phyloP scores from a whole-genome alignment of 768 basidiomycete genomes.

The Russula ochroleuca region DNA sequence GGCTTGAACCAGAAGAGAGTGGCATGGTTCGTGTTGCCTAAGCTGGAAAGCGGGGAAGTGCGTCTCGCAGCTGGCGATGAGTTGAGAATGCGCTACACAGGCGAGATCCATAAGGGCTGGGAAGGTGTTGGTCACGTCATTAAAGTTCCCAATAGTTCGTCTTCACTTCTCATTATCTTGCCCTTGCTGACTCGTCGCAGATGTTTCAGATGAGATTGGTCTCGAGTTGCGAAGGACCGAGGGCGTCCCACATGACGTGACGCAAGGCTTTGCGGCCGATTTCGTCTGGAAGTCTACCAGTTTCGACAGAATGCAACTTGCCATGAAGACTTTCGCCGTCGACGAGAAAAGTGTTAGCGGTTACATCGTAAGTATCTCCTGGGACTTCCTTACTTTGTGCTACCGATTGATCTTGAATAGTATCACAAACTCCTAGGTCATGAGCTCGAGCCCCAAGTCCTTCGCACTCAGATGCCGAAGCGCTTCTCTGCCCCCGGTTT shows the following conservation, averaged over 20 bases:
- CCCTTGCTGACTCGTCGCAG: constrained; percentile 41
- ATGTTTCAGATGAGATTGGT: constrained; percentile 97
- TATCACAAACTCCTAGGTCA: constrained; percentile 99
- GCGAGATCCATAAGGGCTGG: constrained; percentile 90
- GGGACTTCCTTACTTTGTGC: not conserved
- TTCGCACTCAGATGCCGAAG: constrained; percentile 92
- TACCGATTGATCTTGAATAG: constrained; percentile 38
- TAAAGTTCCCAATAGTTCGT: constrained; percentile 97
- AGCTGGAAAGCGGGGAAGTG: constrained; percentile 97
- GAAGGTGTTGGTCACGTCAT: constrained; percentile 98
- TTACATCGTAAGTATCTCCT: constrained; percentile 72
- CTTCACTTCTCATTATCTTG: not conserved
- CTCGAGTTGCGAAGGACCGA: constrained; percentile 87
- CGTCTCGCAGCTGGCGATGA: constrained; percentile 96
- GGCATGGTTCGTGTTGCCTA: constrained; percentile 96
- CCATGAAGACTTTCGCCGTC: constrained; percentile 99
- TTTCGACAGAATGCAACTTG: constrained; percentile 98
- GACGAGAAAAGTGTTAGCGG: constrained; percentile 99
- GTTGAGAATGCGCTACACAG: constrained; percentile 81
- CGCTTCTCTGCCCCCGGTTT: constrained; percentile 95
- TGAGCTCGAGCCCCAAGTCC: constrained; percentile 90
- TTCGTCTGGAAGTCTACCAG: constrained; percentile 99
- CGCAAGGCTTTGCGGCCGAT: constrained; percentile 94
- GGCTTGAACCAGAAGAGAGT: constrained; percentile 98
- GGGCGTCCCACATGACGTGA: constrained; percentile 89